Percentiles rank a stretch among this genome's conserved stretches.
phyloP scores from a whole-genome alignment of 768 basidiomycete species.

The Jaapia argillacea region DNA sequence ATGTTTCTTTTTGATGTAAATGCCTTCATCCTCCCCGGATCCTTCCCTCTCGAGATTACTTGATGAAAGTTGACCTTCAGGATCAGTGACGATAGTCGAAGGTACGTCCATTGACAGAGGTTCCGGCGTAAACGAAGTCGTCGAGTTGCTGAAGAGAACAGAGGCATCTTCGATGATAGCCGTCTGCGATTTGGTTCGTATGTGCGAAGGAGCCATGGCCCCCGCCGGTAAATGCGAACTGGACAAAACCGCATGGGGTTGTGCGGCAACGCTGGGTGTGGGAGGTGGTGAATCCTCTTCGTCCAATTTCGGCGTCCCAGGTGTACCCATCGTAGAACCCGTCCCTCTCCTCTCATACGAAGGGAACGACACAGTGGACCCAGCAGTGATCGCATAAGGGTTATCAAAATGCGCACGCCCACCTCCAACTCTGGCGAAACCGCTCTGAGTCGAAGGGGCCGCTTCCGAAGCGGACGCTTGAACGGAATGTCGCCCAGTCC shows the following conservation, averaged over 20 bases:
- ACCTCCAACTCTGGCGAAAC: slow-evolving; percentile 83
- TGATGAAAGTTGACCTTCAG: too few species aligned
- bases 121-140: background rate
- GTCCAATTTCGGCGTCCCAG: background rate
- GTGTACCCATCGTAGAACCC: background rate
- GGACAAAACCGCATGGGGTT: slow-evolving; percentile 7
- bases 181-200: slow-evolving; percentile 73
- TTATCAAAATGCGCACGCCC: slow-evolving; percentile 79
- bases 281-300: slow-evolving; percentile 32
- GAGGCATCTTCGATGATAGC: slow-evolving; percentile 66
- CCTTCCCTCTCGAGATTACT: too few species aligned
- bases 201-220: slow-evolving; percentile 55
- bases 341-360: slow-evolving; percentile 31
- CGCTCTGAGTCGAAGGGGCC: slow-evolving; percentile 28
- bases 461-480: background rate
- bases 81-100: too few species aligned
- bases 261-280: slow-evolving; percentile 38
- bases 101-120: too few species aligned
- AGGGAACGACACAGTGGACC: slow-evolving; percentile 45
- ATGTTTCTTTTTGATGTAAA: slow-evolving; percentile 51
- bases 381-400: slow-evolving; percentile 66
- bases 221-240: slow-evolving; percentile 41
- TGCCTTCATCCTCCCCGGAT: too few species aligned
- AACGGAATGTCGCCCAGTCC: slow-evolving; percentile 10
- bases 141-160: slow-evolving; percentile 3